Evolutionary conservation across 2,329 filamentous ascomycete genomes (phyloP).

Genomic region (Cladophialophora psammophila): DNA sequence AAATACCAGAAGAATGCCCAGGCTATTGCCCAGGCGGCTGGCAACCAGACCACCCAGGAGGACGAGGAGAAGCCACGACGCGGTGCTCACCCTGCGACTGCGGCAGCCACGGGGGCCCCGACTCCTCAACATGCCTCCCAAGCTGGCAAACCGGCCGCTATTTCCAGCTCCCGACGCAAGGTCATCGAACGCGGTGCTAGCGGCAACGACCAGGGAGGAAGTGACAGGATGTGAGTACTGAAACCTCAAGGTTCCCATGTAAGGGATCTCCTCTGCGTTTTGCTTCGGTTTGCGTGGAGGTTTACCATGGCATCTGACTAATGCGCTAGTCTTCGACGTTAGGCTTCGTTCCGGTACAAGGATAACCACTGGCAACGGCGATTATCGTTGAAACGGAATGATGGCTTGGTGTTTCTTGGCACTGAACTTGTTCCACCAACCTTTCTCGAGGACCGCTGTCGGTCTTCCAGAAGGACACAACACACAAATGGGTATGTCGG

Average conservation of each 20-base stretch:
- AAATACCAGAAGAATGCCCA: constrained; percentile 99
- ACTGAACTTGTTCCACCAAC: constrained; percentile 35
- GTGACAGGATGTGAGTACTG: constrained; percentile 96
- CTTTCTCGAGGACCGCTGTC: constrained; percentile 25
- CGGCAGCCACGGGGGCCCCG: constrained; percentile 69
- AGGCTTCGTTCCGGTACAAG: constrained; percentile 85
- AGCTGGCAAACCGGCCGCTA: constrained; percentile 73
- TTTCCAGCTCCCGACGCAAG: constrained; percentile 81
- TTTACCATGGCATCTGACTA: constrained; percentile 79
- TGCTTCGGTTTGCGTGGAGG: constrained; percentile 80
- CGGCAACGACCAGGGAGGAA: constrained; percentile 71
- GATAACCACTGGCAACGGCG: constrained; percentile 61
- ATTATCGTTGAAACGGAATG: constrained; percentile 62
- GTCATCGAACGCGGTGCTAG: constrained; percentile 72
- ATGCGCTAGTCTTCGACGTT: constrained; percentile 82
- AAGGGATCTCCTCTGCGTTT: constrained; percentile 89
- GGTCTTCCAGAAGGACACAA: constrained; percentile 29
- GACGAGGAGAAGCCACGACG: constrained; percentile 80
- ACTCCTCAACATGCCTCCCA: constrained; percentile 61
- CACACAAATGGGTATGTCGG: constrained; percentile 41
- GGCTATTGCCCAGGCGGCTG: constrained; percentile 84
- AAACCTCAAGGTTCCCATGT: constrained; percentile 75
- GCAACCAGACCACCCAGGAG: constrained; percentile 67
- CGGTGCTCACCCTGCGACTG: constrained; percentile 65
- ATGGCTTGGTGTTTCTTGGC: constrained; percentile 48